Conservation (phyloP, 2,329 filamentous ascomycete species). For the Ophiostoma himal-ulmi region DNA sequence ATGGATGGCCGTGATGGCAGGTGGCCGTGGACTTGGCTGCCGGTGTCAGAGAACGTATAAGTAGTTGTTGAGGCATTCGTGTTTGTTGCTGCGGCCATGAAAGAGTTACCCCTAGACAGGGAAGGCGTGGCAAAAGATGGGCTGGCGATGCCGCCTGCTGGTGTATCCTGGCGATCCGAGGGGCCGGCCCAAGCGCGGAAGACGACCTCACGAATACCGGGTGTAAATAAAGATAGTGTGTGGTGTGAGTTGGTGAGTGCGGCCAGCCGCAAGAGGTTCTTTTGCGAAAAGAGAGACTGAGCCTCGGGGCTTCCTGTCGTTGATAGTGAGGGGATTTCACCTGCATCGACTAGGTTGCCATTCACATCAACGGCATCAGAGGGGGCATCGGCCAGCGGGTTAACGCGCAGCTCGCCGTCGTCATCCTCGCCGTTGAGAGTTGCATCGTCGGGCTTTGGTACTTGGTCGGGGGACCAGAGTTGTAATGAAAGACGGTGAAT, state of each 20-base stretch:
- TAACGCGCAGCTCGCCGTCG: slow-evolving; percentile 57
- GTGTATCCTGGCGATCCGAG: slow-evolving; percentile 60
- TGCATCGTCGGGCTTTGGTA: slow-evolving; percentile 55
- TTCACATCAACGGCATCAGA: slow-evolving; percentile 75
- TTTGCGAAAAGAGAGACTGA: slow-evolving; percentile 89
- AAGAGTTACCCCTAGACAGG: slow-evolving; percentile 59
- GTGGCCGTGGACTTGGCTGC: slow-evolving; percentile 57
- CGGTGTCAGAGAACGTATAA: slow-evolving; percentile 68
- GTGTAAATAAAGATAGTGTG: slow-evolving; percentile 86
- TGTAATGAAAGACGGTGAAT: slow-evolving; percentile 87
- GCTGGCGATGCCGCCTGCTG: slow-evolving; percentile 36
- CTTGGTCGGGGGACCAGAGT: slow-evolving; percentile 84
- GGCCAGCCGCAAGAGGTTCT: slow-evolving; percentile 79
- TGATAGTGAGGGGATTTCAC: slow-evolving; percentile 68
- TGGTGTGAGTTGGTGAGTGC: slow-evolving; percentile 81
- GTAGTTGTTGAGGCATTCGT: slow-evolving; percentile 56
- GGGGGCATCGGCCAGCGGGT: slow-evolving; percentile 76
- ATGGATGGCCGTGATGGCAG: slow-evolving; percentile 64
- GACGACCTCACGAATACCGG: slow-evolving; percentile 80
- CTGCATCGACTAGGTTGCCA: slow-evolving; percentile 69
- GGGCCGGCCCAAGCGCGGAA: slow-evolving; percentile 88
- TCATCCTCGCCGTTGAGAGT: slow-evolving; percentile 47
- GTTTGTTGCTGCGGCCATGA: slow-evolving; percentile 52
- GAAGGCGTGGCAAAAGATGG: slow-evolving; percentile 46
- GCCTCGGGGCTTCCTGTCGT: slow-evolving; percentile 74